Percentiles rank a stretch among this genome's conserved stretches.
Evolutionary conservation across 345 rosid species (phyloP).

Genomic region (Brassica incana): DNA sequence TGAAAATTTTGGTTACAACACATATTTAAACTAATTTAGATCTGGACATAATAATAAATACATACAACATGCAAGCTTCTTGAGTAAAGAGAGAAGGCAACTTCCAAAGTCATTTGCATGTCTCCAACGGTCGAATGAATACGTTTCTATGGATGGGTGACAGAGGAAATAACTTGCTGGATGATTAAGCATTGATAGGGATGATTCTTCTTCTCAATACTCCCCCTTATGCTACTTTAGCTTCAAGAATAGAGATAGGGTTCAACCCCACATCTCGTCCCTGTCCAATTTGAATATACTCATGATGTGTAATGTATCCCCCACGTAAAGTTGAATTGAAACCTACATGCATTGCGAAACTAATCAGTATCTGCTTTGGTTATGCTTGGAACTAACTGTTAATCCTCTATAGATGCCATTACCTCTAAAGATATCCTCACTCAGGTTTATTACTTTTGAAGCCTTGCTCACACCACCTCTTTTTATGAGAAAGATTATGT

Average conservation of each 20-base stretch:
- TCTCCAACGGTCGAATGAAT: no score
- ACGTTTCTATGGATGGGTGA: no score
- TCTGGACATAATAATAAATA: no score
- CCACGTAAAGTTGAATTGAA: slow-evolving; percentile 88
- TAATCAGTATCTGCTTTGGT: not conserved
- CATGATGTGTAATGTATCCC: slow-evolving; percentile 90
- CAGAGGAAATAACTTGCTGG: no score
- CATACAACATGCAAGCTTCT: no score
- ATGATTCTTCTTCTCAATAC: slow-evolving; percentile 75
- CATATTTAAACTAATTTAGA: no score
- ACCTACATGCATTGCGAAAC: slow-evolving; percentile 46
- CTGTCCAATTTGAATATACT: slow-evolving; percentile 93
- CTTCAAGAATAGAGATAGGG: slow-evolving; percentile 89
- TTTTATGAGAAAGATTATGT: slow-evolving; percentile 89
- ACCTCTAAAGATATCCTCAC: slow-evolving; percentile 96
- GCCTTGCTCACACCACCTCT: slow-evolving; percentile 98
- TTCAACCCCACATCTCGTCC: slow-evolving; percentile 97
- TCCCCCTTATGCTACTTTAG: slow-evolving; percentile 87
- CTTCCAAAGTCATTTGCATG: no score
- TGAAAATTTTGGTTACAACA: no score
- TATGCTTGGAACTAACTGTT: no score
- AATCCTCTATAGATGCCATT: not conserved
- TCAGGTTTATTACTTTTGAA: slow-evolving; percentile 78
- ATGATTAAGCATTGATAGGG: no score
- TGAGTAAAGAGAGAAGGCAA: no score